Evolutionary conservation across 257 asterid species (phyloP), one percentile per base, ranked within the genome.

Genomic region (Fraxinus quadrangulata): DNA sequence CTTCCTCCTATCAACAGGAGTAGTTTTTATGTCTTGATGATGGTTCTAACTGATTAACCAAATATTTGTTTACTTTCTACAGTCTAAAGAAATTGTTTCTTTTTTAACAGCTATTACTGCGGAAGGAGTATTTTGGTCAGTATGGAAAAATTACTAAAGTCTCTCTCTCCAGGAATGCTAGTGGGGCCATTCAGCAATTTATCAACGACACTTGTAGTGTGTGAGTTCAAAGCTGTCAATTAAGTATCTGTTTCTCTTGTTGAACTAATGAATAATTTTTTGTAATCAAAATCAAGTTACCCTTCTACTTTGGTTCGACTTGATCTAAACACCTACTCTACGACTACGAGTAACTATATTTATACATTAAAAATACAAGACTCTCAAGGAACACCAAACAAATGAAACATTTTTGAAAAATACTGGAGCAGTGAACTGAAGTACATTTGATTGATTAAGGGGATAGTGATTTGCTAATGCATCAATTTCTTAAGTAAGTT

Each of bases 121-220:
- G 90, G 81, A 95, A 85, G 80, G 96, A 95, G 72, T 92, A 91
- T 84, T 95, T 95, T 85, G 97, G 98, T 83, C 97, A 91, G 86
- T 95, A 95, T 78, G 98, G 99, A 42, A 95, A 91, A 84, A 88
- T 95, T 75, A 81, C 94, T 36, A 93, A 95, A 86, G 89, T 95
- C 71, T 91, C 98, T 75, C 94, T 95, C 76, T 95, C 99, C 34
- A 88, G 99, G 83, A 91, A 97, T 34, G 96, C 97, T 77, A 97
- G 98, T 85, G 99, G 97, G 67, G 83, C 96, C 71, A 77, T 95
- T 83, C 99, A 95, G 80, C 97, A 91, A 77, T 91, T 95, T 81
- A 67, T 87, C 75, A 86, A 95, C 82, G 97, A 93, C 76, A 86
- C 98, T 70, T 95, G 96, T 86, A 95, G 99, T 28, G 96, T 90